phyloP scores from a whole-genome alignment of 1,284 basidiomycete species.

The Tremellales sp. region DNA sequence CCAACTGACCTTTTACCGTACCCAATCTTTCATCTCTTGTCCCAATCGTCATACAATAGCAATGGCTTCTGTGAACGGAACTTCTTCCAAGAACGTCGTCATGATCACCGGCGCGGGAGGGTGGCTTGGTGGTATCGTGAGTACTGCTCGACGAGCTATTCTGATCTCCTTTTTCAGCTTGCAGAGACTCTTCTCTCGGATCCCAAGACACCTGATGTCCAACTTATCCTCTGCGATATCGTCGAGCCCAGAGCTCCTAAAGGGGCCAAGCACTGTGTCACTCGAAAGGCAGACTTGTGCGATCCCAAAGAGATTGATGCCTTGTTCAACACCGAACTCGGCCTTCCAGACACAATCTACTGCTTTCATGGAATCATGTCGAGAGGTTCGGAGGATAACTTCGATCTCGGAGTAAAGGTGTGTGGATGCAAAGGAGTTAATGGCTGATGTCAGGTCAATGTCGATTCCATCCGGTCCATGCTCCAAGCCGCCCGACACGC shows the following conservation, averaged over 20 bases:
- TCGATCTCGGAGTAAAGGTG: slow-evolving; percentile 57
- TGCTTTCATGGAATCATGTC: slow-evolving; percentile 64
- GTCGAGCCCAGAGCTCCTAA: slow-evolving; percentile 54
- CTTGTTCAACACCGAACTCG: slow-evolving; percentile 46
- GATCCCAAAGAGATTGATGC: slow-evolving; percentile 50
- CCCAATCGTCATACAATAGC: too few relatives aligned
- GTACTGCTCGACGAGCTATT: slow-evolving; percentile 6
- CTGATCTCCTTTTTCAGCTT: slow-evolving; percentile 19
- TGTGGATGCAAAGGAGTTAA: slow-evolving; percentile 5
- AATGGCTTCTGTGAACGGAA: slow-evolving; percentile 16
- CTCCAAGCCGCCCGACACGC: slow-evolving; percentile 54
- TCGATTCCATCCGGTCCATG: slow-evolving; percentile 58
- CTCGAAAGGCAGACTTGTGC: slow-evolving; percentile 55
- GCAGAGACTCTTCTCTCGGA: slow-evolving; percentile 38
- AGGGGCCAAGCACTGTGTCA: slow-evolving; percentile 44
- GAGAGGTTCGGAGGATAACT: slow-evolving; percentile 60
- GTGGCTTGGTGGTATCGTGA: slow-evolving; percentile 42
- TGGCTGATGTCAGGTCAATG: slow-evolving; percentile 51
- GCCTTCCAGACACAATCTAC: slow-evolving; percentile 49
- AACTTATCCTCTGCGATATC: slow-evolving; percentile 47
- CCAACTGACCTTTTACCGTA: too few relatives aligned
- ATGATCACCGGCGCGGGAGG: slow-evolving; percentile 44
- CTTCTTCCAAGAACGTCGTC: slow-evolving; percentile 24
- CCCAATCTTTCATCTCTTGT: too few relatives aligned
- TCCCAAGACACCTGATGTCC: slow-evolving; percentile 38